A percentile compares a stretch with the other conserved stretches of the same genome.
These are phyloP conservation scores for Penicillium sp. DNA, from an alignment of 2,329 filamentous ascomycete genomes.

Conservation along the genomic window DNA sequence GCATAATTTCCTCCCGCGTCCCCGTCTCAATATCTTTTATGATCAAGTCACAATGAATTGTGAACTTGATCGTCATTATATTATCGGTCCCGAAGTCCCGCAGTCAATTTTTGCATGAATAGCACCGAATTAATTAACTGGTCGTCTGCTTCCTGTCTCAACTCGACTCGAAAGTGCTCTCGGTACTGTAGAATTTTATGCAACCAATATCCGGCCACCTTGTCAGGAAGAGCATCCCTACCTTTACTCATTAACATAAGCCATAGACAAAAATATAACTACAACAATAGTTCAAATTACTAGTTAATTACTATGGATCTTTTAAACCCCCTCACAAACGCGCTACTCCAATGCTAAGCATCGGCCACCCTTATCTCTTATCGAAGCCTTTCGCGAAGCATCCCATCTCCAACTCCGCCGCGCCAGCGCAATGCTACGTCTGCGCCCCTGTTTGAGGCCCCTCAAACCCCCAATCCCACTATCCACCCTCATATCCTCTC, in stretches of 20 bases:
- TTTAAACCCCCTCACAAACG: background rate
- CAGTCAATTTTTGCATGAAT: background rate
- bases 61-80: background rate
- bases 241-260: background rate
- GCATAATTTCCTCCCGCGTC: background rate
- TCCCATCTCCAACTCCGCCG: background rate
- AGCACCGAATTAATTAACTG: background rate
- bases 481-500: background rate
- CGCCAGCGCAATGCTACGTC: slow-evolving; percentile 8
- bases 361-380: slow-evolving; percentile 17
- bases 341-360: background rate
- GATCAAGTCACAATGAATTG: background rate
- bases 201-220: background rate
- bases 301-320: background rate
- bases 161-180: background rate
- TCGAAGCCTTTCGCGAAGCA: slow-evolving; percentile 6
- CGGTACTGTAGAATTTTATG: background rate
- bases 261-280: background rate
- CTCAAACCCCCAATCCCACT: background rate
- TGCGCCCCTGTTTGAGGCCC: background rate
- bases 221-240: background rate
- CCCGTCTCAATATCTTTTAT: background rate
- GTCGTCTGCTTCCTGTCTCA: background rate
- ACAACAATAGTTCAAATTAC: background rate
- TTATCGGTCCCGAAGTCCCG: background rate